Evolutionary conservation across 352 stramenopile genomes (phyloP), one percentile per base, ranked within the genome.

Genomic region (Phytophthora melonis): DNA sequence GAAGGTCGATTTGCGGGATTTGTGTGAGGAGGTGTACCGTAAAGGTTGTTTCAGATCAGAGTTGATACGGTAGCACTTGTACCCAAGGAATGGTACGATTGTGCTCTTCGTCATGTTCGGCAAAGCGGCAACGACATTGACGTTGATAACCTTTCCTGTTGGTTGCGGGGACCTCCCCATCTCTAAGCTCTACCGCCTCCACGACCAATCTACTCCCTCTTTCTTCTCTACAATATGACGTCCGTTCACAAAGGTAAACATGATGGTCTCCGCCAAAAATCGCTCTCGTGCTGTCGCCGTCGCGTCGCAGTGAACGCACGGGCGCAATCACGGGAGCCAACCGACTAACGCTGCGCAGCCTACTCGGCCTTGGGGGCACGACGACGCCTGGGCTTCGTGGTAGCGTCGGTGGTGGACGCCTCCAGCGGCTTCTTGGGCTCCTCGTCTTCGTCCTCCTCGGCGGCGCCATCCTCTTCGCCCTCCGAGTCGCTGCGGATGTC

Each of bases 401-500:
- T 70, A 18, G 73, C 59, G 18, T 60, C 66, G 47, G 50, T 62
- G 49, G 45, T 45, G 23, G 71, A 64, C 30, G 72, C 66, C 50
- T 67, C 50, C 2, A 68, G 49, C 3, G 70, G 25, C 64, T 74
- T 67, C 55, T 78, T 66, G 1, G 67, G 63, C 25, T 68, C 34
- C 18, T 75, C 60, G 30, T 68, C 34, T 14, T 75, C 60, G 30
- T 74, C 74, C 36, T 76, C 75, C 36, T 69, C 53, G 4, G 71
- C 57, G 4, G 68, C 52, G 11, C 60, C 68, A 21, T 82, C 77
- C 50, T 77, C 80, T 27, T 94, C 87, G 64, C 69, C 77, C 68
- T 93, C 88, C 36, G 88, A 94, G 68, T 93, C 88, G 66, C 86
- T 94, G 62, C 88, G 88, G 30, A 94, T 94, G 45, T 93, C 88